Evolutionary conservation across 2,329 filamentous ascomycete species (phyloP), one percentile per base, ranked within the genome.

Genomic region (Fusarium agapanthi): DNA sequence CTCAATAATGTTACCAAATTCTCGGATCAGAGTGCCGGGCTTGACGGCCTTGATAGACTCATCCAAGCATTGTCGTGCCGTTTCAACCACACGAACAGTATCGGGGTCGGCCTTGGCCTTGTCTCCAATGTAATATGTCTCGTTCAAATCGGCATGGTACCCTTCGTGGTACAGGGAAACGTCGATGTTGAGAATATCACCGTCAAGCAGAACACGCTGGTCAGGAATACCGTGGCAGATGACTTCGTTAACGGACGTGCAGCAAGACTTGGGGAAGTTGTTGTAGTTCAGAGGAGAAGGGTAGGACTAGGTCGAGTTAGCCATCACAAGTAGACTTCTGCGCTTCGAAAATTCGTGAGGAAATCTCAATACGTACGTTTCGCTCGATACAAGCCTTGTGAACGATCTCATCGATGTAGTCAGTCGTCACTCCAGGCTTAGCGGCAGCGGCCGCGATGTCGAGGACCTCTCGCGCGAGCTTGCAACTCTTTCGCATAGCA

Each of bases 221-320:
- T 99, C 96, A 22, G 96, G 96, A 72, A 99, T 99, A 59, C 96
- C 96, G 86, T 99, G 96, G 86, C 96, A 99, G 81, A 99, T 98
- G 73, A 97, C 93, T 84, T 99, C 96, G 86, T 99, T 99, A 55
- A 93, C 85, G 6, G 95, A 98, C 7, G 95, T 98, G 84, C 96
- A 99, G 71, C 98, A 93, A 0, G 96, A 99, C 85, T 99, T 99
- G 74, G 96, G 96, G 84, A 98, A 99, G 82, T 95, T 88, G 86
- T 93, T 93, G 84, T 98, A 98, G 85, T 98, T 98, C 38, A 98
- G 86, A 3, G 95, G 95, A 2, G 95, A 98, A 0, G 95, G 95
- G 81, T 98, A 98, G 15, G 95, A 93, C 95, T 98, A 35, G 71
- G 37, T 35, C 43, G 20, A 20, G 62, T 65, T 35, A 61, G 43